A percentile compares a stretch with the other conserved stretches of the same genome.
phyloP scores from a whole-genome alignment of 768 basidiomycete species.

The Krasilnikovozyma curviuscula region DNA sequence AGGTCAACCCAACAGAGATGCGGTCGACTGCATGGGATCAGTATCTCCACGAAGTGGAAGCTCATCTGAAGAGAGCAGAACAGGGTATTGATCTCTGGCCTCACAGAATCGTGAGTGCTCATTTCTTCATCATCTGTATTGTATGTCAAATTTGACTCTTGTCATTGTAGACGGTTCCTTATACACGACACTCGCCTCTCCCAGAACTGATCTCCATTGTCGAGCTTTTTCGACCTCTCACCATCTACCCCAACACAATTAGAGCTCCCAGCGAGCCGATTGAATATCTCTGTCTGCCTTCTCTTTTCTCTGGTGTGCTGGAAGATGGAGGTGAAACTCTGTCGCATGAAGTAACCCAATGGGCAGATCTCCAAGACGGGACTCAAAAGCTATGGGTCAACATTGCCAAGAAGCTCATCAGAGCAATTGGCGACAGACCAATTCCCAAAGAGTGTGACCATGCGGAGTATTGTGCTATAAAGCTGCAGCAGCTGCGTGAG shows the following conservation, averaged over 20 bases:
- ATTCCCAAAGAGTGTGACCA: too few species aligned
- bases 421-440: too few species aligned
- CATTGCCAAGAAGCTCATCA: too few species aligned
- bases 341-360: too few species aligned
- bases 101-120: constrained; percentile 39
- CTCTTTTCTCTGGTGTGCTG: constrained; percentile 2
- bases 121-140: not conserved
- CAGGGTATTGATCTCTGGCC: constrained; percentile 28
- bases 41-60: constrained; percentile 32
- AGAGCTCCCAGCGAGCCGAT: not conserved
- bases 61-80: constrained; percentile 27
- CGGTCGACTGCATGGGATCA: constrained; percentile 40
- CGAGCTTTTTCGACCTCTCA: constrained; percentile 53
- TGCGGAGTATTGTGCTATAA: too few species aligned
- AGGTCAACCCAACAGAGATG: constrained; percentile 64
- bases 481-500: too few species aligned
- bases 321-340: too few species aligned
- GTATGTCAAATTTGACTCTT: not conserved
- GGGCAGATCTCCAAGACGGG: too few species aligned
- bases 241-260: constrained; percentile 62
- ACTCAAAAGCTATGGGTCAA: too few species aligned
- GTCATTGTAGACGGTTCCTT: constrained; percentile 45
- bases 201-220: constrained; percentile 71
- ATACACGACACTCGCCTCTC: constrained; percentile 70
- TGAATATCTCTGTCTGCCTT: constrained; percentile 3